A percentile compares a stretch with the other conserved stretches of the same genome.
Conservation (phyloP, 352 stramenopile species). For the Pythium rishiriense region DNA sequence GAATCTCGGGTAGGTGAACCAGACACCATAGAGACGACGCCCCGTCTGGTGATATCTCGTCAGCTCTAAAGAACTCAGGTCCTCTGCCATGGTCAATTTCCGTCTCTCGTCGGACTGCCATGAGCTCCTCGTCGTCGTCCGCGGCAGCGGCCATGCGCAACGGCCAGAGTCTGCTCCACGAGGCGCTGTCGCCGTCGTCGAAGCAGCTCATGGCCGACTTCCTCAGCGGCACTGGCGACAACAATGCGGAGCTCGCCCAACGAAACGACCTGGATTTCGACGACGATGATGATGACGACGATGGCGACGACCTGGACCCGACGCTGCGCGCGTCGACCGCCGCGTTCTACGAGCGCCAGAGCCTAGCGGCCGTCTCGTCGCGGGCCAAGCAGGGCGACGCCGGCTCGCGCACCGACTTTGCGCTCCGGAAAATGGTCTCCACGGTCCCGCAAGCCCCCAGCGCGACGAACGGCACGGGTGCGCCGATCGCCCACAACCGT, state of each 20-base stretch:
- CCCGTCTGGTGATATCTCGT: slow-evolving; percentile 11
- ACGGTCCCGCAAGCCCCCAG: neutral
- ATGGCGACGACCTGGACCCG: slow-evolving; percentile 6
- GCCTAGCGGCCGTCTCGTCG: neutral
- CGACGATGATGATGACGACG: neutral
- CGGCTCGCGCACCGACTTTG: neutral
- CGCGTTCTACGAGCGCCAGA: slow-evolving; percentile 3
- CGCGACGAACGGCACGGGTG: neutral
- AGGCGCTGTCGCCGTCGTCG: slow-evolving; percentile 58
- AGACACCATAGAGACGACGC: slow-evolving; percentile 4
- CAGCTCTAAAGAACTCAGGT: slow-evolving; percentile 15
- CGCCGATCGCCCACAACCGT: slow-evolving; percentile 1
- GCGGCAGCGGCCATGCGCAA: slow-evolving; percentile 21
- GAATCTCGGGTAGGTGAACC: neutral
- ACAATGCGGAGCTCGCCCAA: neutral
- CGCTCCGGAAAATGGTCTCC: slow-evolving; percentile 18
- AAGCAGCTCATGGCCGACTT: slow-evolving; percentile 52
- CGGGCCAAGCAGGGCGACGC: neutral
- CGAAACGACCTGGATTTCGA: neutral
- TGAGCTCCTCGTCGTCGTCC: slow-evolving; percentile 13
- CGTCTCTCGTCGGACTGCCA: neutral
- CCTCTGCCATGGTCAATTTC: neutral
- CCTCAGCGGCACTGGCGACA: slow-evolving; percentile 23
- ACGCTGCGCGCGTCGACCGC: slow-evolving; percentile 10
- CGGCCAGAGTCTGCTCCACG: slow-evolving; percentile 48